phyloP scores from a whole-genome alignment of 2,329 filamentous ascomycete species.

The Dothistroma pini region DNA sequence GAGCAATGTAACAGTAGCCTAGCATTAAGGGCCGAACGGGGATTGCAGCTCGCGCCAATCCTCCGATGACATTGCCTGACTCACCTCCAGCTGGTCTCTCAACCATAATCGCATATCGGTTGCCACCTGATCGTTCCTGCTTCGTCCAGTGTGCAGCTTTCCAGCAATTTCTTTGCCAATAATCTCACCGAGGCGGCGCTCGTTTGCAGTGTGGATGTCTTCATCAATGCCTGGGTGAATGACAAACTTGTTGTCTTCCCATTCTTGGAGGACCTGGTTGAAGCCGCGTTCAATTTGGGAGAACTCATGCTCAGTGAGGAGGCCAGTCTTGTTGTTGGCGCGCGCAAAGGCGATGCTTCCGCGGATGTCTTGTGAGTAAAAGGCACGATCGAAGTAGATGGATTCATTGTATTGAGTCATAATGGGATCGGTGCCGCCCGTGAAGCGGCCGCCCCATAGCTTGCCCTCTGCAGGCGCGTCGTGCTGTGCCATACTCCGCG shows the following conservation, averaged over 20 bases:
- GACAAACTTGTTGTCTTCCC: slow-evolving; percentile 44
- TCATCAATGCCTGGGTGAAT: slow-evolving; percentile 49
- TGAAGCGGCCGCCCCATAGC: slow-evolving; percentile 62
- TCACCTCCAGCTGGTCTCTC: slow-evolving; percentile 60
- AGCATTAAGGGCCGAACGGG: too few relatives aligned
- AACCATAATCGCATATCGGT: slow-evolving; percentile 91
- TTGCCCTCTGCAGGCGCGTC: slow-evolving; percentile 38
- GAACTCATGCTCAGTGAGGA: slow-evolving; percentile 71
- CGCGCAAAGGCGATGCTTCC: slow-evolving; percentile 78
- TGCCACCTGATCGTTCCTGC: slow-evolving; percentile 85
- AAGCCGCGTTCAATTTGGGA: slow-evolving; percentile 69
- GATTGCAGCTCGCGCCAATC: too few relatives aligned
- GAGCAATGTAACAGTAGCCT: too few relatives aligned
- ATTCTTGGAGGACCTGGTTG: slow-evolving; percentile 52
- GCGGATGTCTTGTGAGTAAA: slow-evolving; percentile 76
- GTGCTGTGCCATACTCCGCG: slow-evolving; percentile 2
- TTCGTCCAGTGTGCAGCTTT: slow-evolving; percentile 84
- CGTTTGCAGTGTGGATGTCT: slow-evolving; percentile 55
- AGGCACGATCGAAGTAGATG: slow-evolving; percentile 71
- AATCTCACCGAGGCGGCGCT: slow-evolving; percentile 64
- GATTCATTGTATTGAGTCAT: slow-evolving; percentile 84
- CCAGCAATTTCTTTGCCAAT: slow-evolving; percentile 82
- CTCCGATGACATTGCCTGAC: too few relatives aligned
- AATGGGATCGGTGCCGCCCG: slow-evolving; percentile 73
- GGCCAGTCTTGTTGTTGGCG: slow-evolving; percentile 71